phyloP scores from a whole-genome alignment of 2,329 filamentous ascomycete species.

The Sordariomycetes sp. region DNA sequence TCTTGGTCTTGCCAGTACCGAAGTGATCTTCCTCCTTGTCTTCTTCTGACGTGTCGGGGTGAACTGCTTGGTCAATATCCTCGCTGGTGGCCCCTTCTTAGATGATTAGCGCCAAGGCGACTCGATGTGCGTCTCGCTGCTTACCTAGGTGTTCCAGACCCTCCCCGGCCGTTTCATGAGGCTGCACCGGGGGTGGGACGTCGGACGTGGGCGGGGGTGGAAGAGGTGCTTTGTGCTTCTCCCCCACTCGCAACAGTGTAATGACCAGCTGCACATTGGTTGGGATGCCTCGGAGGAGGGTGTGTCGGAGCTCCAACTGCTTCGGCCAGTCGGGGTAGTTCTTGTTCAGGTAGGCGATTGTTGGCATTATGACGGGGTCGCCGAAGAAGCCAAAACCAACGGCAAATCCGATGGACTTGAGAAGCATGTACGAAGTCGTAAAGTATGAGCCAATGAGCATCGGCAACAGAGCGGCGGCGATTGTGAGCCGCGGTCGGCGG shows the following conservation, averaged over 20 bases:
- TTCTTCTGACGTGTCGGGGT: slow-evolving; percentile 25
- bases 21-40: slow-evolving; percentile 34
- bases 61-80: slow-evolving; percentile 58
- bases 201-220: slow-evolving; percentile 43
- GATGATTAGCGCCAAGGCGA: slow-evolving; percentile 9
- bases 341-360: slow-evolving; percentile 48
- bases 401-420: slow-evolving; percentile 57
- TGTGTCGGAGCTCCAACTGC: slow-evolving; percentile 64
- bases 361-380: slow-evolving; percentile 59
- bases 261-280: slow-evolving; percentile 80
- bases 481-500: slow-evolving; percentile 39
- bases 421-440: slow-evolving; percentile 47
- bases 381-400: slow-evolving; percentile 74
- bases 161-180: slow-evolving; percentile 35
- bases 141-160: slow-evolving; percentile 23
- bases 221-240: slow-evolving; percentile 70
- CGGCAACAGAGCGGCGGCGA: slow-evolving; percentile 44
- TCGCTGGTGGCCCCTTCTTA: slow-evolving; percentile 40
- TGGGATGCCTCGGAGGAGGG: slow-evolving; percentile 70
- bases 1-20: slow-evolving; percentile 23
- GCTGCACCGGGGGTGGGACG: slow-evolving; percentile 23
- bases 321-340: slow-evolving; percentile 66
- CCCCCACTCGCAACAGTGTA: slow-evolving; percentile 72
- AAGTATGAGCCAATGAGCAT: slow-evolving; percentile 43
- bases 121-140: slow-evolving; percentile 4